Base-by-base conservation (phyloP, 108 stramenopile genomes). In the Discostella stelligeroides region DNA sequence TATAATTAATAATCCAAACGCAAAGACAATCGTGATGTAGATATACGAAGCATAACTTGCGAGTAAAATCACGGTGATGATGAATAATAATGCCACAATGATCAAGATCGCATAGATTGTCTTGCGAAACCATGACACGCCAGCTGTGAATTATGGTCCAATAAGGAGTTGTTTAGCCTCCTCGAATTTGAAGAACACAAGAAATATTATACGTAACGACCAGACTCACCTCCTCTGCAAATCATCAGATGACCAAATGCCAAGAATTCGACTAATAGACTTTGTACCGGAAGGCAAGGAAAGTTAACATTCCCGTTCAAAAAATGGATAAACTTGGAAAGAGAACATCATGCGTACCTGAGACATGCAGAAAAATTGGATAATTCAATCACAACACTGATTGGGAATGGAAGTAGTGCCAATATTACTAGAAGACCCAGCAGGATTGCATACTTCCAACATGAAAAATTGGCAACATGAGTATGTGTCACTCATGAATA, bases 1-100 rank as follows among this genome's bases (percentile, higher is more conserved):
- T 23, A 70, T 50, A 13, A 71, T 27, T 40, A 71, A 2, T n/a
- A 80, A 17, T 8, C 68, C 59, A 58, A 75, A 46, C 11, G 70
- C 53, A 0, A 75, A 27, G 46, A 71, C 60, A 1, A 64, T 27
- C 1, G 74, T 53, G 10, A 51, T 74, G 39, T 75, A 80, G 12
- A 80, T 80, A 42, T 80, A 80, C 6, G 79, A 75, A 14, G 69
- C 62, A 25, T 76, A 80, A 13, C 60, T 70, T 13, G 79, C 79
- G 0, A 75, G 68, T 4, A 59, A 43, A 7, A 80, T 58, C 14
- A 80, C 25, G 20, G 63, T 39, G 18, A 80, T 0, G 29, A 71
- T 80, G 20, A 60, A 48, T 5, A 57, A 15, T 9, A 75, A 13
- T 55, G 79, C 43, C 7, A 69, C 62, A 20, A 64, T 42, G 2